Evolutionary conservation across 1,284 basidiomycete genomes (phyloP).

Genomic region (Schizopora paradoxa): DNA sequence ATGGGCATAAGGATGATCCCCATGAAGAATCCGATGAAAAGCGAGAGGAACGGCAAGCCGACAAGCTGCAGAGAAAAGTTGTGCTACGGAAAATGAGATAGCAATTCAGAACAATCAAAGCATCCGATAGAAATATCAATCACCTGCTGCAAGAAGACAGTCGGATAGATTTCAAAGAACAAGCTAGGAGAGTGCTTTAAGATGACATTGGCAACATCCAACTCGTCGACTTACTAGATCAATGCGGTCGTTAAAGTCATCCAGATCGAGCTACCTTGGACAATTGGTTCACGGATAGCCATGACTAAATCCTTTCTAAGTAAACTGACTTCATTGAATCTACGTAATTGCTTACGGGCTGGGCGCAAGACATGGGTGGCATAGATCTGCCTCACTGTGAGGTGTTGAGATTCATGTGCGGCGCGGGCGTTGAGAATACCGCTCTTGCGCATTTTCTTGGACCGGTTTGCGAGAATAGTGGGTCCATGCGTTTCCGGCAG

Average conservation of each 20-base stretch:
- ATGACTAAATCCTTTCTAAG: too few relatives aligned
- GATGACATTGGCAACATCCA: background rate
- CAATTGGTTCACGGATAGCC: conserved; percentile 24
- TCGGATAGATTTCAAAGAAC: conserved; percentile 26
- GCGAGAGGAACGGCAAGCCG: conserved; percentile 20
- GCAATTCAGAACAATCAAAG: background rate
- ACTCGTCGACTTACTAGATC: conserved; percentile 22
- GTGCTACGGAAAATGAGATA: conserved; percentile 19
- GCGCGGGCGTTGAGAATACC: conserved; percentile 20
- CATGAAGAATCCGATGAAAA: conserved; percentile 18
- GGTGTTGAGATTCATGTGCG: conserved; percentile 21
- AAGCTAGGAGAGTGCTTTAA: conserved; percentile 18
- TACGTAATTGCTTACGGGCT: conserved; percentile 17
- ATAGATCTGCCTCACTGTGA: conserved; percentile 19
- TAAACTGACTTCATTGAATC: too few relatives aligned
- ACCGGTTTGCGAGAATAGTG: conserved; percentile 21
- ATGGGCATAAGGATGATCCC: conserved; percentile 3
- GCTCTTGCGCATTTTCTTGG: conserved; percentile 18
- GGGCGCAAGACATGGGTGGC: conserved; percentile 22
- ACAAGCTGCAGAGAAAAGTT: conserved; percentile 19
- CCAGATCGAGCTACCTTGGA: conserved; percentile 25
- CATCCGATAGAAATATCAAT: background rate
- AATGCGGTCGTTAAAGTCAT: conserved; percentile 25
- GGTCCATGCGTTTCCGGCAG: conserved; percentile 26
- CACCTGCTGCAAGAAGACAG: conserved; percentile 23